These are phyloP conservation scores for Melocanna baccifera DNA, from an alignment of 176 grass and related monocot species.

Conservation along the genomic window DNA sequence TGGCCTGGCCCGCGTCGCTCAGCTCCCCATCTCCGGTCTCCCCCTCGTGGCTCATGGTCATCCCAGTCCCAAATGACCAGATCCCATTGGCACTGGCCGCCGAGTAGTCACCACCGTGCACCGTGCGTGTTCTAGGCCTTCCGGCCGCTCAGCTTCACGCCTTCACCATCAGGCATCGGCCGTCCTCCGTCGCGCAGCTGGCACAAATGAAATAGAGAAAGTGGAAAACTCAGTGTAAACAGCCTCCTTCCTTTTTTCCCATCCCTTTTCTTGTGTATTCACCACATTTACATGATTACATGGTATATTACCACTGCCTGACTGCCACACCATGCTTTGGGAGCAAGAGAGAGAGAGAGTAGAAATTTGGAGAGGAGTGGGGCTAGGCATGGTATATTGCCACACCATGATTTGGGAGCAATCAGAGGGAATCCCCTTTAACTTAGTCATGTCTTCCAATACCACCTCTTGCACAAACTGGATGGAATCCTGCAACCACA, in stretches of 20 bases:
- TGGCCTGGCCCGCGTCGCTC: too few relatives aligned
- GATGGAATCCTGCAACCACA: constrained; percentile 71
- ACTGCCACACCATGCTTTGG: constrained; percentile 15
- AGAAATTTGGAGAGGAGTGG: background rate
- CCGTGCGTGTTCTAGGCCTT: too few relatives aligned
- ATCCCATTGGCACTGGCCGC: too few relatives aligned
- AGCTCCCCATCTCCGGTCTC: too few relatives aligned
- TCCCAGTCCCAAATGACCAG: too few relatives aligned
- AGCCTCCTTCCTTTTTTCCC: constrained; percentile 1
- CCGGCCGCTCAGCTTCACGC: too few relatives aligned
- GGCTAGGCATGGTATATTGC: constrained; percentile 57
- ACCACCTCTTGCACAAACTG: constrained; percentile 93
- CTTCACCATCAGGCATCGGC: too few relatives aligned
- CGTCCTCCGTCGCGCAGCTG: too few relatives aligned
- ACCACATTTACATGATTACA: constrained; percentile 81
- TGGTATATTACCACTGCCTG: too few relatives aligned
- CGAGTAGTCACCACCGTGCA: too few relatives aligned
- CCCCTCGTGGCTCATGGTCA: too few relatives aligned
- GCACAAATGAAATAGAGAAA: constrained; percentile 40
- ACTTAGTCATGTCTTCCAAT: constrained; percentile 64
- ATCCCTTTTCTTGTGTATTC: constrained; percentile 18
- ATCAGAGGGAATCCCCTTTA: constrained; percentile 82
- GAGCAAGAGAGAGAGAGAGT: too few relatives aligned
- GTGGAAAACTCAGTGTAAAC: constrained; percentile 36
- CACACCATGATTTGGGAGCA: constrained; percentile 89